Evolutionary conservation across 305 asterid species (phyloP).

Genomic region (Striga hermonthica): DNA sequence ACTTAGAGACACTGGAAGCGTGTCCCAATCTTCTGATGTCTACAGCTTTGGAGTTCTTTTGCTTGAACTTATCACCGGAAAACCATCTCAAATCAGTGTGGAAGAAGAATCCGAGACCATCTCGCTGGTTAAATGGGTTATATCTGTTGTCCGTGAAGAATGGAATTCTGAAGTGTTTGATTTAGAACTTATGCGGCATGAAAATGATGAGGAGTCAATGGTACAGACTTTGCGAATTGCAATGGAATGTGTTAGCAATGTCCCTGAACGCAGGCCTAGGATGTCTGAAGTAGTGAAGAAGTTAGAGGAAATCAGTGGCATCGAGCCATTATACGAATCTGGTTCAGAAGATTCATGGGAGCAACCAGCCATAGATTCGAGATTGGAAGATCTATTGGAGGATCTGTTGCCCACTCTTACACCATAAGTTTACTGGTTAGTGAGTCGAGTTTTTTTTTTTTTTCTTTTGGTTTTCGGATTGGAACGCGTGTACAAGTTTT

Average conservation of each 20-base stretch:
- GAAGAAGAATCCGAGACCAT: neutral
- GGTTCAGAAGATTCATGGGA: neutral
- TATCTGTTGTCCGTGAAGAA: neutral
- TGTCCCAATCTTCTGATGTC: constrained; percentile 8
- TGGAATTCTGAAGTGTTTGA: neutral
- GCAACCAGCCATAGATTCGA: constrained; percentile 1
- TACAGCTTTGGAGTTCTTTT: constrained; percentile 6
- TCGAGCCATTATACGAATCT: constrained; percentile 3
- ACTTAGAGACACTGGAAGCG: neutral
- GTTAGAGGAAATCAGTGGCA: constrained; percentile 13
- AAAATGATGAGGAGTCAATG: neutral
- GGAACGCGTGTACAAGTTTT: too few species aligned
- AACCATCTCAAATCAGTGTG: neutral
- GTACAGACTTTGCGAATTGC: constrained; percentile 4
- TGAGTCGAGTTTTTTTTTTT: too few species aligned
- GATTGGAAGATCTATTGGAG: constrained; percentile 14
- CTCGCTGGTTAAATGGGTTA: constrained; percentile 8
- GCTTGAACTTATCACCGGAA: constrained; percentile 9
- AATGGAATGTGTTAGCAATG: neutral
- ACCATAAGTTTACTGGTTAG: too few species aligned
- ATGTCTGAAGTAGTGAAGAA: constrained; percentile 3
- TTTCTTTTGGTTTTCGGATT: too few species aligned
- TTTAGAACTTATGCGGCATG: neutral
- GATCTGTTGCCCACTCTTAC: constrained; percentile 3
- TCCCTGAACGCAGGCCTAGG: constrained; percentile 11